These are phyloP conservation scores for Apocynum venetum DNA, from an alignment of 257 asterid genomes.

Conservation along the genomic window DNA sequence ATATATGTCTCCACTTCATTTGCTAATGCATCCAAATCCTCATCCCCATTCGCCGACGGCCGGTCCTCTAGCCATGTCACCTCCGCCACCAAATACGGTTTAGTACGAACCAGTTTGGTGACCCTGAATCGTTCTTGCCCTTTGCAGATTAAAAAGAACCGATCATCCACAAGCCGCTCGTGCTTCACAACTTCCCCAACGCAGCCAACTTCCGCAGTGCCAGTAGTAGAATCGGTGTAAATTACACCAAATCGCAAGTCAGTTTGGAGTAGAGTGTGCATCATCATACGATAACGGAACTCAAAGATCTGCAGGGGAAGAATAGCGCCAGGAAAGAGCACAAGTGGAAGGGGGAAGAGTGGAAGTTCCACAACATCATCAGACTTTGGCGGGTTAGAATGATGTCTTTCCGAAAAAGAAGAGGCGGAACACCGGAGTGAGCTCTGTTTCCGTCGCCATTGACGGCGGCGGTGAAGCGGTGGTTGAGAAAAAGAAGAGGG, in stretches of 20 bases:
- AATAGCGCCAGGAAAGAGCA: slow-evolving; percentile 90
- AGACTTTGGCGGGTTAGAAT: slow-evolving; percentile 52
- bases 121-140: slow-evolving; percentile 97
- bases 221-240: slow-evolving; percentile 78
- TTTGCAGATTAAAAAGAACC: slow-evolving; percentile 84
- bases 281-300: slow-evolving; percentile 94
- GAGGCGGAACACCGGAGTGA: slow-evolving; percentile 75
- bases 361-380: slow-evolving; percentile 90
- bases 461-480: slow-evolving; percentile 29
- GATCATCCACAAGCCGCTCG: slow-evolving; percentile 89
- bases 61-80: slow-evolving; percentile 96
- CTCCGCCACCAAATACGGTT: slow-evolving; percentile 88
- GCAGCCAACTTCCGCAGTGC: slow-evolving; percentile 89
- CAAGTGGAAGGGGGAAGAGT: slow-evolving; percentile 84
- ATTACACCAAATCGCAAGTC: slow-evolving; percentile 98
- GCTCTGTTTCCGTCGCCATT: slow-evolving; percentile 37
- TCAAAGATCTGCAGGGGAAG: slow-evolving; percentile 94
- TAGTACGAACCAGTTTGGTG: slow-evolving; percentile 60
- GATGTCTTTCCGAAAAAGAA: slow-evolving; percentile 80
- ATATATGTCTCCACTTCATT: slow-evolving; percentile 69
- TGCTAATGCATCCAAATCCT: slow-evolving; percentile 64
- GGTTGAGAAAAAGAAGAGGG: slow-evolving; percentile 28
- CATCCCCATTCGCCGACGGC: slow-evolving; percentile 61
- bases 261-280: slow-evolving; percentile 95
- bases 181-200: slow-evolving; percentile 92